Conservation (phyloP, 192 early-diverging fungal genomes). For the Ambispora gerdemannii region DNA sequence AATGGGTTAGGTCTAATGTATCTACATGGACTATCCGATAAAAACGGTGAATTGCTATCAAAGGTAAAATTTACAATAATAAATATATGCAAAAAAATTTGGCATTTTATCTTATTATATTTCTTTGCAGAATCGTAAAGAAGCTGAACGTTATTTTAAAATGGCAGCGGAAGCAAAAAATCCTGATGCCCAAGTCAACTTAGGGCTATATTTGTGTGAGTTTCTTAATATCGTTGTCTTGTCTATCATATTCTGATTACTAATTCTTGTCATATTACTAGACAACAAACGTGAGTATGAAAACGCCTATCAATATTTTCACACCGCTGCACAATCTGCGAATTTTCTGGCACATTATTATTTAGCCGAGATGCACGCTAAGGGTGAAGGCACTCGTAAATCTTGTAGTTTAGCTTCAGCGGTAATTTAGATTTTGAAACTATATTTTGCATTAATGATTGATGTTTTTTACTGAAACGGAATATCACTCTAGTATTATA, state of each 20-base stretch:
- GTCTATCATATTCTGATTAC: too few relatives aligned
- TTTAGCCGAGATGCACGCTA: constrained; percentile 67
- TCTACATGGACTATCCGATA: constrained; percentile 57
- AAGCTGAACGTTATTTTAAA: constrained; percentile 64
- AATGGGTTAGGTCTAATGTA: constrained; percentile 85
- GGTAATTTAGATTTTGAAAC: constrained; percentile 38
- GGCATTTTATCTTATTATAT: background rate
- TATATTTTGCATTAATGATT: background rate
- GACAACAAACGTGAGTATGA: constrained; percentile 31
- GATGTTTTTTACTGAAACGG: constrained; percentile 13
- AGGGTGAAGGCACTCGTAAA: constrained; percentile 47
- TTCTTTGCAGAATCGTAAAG: constrained; percentile 43
- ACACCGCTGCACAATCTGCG: constrained; percentile 56
- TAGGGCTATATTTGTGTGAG: constrained; percentile 46
- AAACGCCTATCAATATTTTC: constrained; percentile 53
- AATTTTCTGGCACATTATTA: constrained; percentile 79
- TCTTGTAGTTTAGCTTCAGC: constrained; percentile 68
- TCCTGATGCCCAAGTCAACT: constrained; percentile 76
- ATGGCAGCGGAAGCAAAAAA: constrained; percentile 67
- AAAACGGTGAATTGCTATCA: background rate
- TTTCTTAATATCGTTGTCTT: constrained; percentile 1
- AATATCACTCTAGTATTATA: constrained; percentile 61
- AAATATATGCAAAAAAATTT: too few relatives aligned
- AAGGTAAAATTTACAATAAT: background rate
- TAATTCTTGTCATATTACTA: too few relatives aligned